A percentile compares a stretch with the other conserved stretches of the same genome.
These are phyloP conservation scores for Periconia sp. DNA, from an alignment of 2,329 filamentous ascomycete species.

Conservation along the genomic window DNA sequence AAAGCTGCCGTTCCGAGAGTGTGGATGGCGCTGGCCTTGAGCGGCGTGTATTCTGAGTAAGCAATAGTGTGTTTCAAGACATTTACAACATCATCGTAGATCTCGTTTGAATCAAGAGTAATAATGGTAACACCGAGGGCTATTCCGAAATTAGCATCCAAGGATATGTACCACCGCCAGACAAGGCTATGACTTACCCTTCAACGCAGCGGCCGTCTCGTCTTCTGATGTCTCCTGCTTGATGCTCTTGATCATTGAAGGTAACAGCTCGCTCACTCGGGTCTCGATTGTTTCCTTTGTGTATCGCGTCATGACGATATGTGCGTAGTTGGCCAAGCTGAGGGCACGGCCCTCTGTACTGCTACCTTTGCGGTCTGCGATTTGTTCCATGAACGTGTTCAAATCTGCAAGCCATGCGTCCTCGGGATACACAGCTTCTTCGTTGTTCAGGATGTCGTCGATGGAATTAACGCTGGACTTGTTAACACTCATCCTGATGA, in stretches of 20 bases:
- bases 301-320: conserved; percentile 69
- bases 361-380: conserved; percentile 77
- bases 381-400: conserved; percentile 67
- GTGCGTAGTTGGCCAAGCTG: conserved; percentile 62
- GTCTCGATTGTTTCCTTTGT: conserved; percentile 63
- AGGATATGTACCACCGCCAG: not conserved
- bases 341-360: conserved; percentile 71
- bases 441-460: conserved; percentile 60
- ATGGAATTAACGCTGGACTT: conserved; percentile 62
- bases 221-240: conserved; percentile 68
- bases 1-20: conserved; percentile 71
- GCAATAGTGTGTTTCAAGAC: conserved; percentile 65
- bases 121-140: conserved; percentile 71
- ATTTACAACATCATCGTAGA: conserved; percentile 64
- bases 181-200: conserved; percentile 45
- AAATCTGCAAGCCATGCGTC: conserved; percentile 65
- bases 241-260: conserved; percentile 69
- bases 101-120: conserved; percentile 64
- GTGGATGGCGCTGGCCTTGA: conserved; percentile 73
- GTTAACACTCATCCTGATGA: conserved; percentile 20
- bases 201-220: conserved; percentile 70
- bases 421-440: conserved; percentile 52
- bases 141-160: conserved; percentile 20
- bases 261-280: conserved; percentile 63
- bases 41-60: conserved; percentile 64